These are phyloP conservation scores for Diaporthe sp. DNA, from an alignment of 2,329 filamentous ascomycete species.

Conservation along the genomic window DNA sequence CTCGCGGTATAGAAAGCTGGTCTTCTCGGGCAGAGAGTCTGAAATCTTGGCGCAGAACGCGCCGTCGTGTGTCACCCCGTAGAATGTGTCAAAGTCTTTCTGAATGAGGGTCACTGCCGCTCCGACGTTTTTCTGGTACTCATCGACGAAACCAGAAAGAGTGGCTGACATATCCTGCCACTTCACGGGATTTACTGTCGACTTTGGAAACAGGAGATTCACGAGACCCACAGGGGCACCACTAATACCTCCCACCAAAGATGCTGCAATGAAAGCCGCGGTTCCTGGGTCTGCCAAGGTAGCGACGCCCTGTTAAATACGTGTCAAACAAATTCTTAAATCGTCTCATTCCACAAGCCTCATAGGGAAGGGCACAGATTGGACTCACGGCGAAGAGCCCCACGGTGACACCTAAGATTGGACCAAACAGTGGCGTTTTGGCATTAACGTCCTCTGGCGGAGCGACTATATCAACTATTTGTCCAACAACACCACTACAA, in stretches of 20 bases:
- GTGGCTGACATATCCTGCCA: conserved; percentile 6
- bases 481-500: not conserved
- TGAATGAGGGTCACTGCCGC: not conserved
- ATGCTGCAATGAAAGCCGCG: not conserved
- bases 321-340: not conserved
- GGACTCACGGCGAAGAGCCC: not conserved
- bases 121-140: conserved; percentile 13
- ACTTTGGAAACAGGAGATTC: conserved; percentile 4
- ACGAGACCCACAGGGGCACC: conserved; percentile 5
- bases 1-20: conserved; percentile 15
- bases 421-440: conserved; percentile 11
- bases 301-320: not conserved
- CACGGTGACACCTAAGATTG: conserved; percentile 5
- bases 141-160: conserved; percentile 1
- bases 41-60: not conserved
- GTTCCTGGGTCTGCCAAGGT: not conserved
- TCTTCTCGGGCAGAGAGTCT: not conserved
- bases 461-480: not conserved
- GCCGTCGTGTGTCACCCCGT: not conserved
- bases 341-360: fast-evolving
- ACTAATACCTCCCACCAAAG: not conserved
- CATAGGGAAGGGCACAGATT: not conserved
- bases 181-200: not conserved
- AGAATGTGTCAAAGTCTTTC: conserved; percentile 12
- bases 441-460: not conserved